Evolutionary conservation across 2,329 filamentous ascomycete species (phyloP), one percentile per base, ranked within the genome.

Genomic region (Colletotrichum theobromicola): DNA sequence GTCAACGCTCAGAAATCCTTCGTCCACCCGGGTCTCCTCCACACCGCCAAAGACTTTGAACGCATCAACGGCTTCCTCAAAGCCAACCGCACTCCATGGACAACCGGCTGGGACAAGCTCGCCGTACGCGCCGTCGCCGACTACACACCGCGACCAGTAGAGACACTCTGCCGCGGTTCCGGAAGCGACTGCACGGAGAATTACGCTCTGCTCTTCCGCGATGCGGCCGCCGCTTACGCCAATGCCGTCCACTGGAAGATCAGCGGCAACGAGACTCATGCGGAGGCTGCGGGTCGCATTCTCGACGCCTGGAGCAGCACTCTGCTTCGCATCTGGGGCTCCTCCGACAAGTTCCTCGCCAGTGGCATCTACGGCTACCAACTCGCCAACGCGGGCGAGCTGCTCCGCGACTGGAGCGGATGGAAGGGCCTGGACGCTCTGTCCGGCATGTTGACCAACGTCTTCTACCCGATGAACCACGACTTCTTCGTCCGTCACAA

Each of bases 361-460:
- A 79, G 84, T 0, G 86, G 87, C 0, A 75, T 88, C 3, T 85
- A 88, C 37, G 86, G 87, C 0, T 87, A 87, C 68, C 80, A 88
- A 74, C 78, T 88, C 15, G 86, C 86, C 18, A 88, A 88, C 61
- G 86, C 84, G 0, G 87, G 82, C 0, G 87, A 88, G 72, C 79
- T 88, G 2, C 78, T 88, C 60, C 78, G 84, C 2, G 76, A 71
- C 24, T 83, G 86, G 65, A 30, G 65, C 10, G 80, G 79, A 3
- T 86, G 84, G 82, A 26, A 76, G 16, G 73, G 75, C 15, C 71
- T 82, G 12, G 68, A 77, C 2, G 78, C 77, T 7, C 77, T 82
- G 7, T 74, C 73, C 4, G 75, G 71, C 8, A 82, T 87, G 82
- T 70, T 87, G 66, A 73, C 74, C 8, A 76, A 78, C n/a, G 77